Evolutionary conservation across 2,329 filamentous ascomycete species (phyloP).

Genomic region (Talaromyces marneffei): DNA sequence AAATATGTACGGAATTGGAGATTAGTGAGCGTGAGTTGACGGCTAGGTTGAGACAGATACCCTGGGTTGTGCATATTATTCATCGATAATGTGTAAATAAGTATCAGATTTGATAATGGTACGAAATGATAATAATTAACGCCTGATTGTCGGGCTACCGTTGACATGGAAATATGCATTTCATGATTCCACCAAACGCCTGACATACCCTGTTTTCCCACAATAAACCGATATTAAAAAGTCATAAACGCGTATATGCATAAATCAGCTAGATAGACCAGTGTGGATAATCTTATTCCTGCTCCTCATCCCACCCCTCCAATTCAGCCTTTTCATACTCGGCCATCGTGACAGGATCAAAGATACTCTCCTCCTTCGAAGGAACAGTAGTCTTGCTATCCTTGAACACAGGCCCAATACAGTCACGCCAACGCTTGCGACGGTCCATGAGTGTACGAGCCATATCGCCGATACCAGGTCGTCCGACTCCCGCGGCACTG

Average conservation of each 20-base stretch:
- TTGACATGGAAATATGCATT: neutral
- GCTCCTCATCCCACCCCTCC: constrained; percentile 75
- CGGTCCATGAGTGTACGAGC: constrained; percentile 91
- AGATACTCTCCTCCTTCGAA: constrained; percentile 63
- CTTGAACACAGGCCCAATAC: constrained; percentile 84
- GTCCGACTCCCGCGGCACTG: constrained; percentile 38
- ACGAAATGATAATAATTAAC: neutral
- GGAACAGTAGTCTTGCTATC: constrained; percentile 74
- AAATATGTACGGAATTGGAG: constrained; percentile 47
- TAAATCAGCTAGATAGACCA: neutral
- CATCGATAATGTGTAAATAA: constrained; percentile 32
- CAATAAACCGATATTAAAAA: neutral
- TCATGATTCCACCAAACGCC: neutral
- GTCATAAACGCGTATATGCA: neutral
- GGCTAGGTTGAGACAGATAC: constrained; percentile 37
- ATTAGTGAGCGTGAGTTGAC: constrained; percentile 44
- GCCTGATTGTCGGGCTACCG: neutral
- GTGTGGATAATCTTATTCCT: constrained; percentile 47
- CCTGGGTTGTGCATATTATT: constrained; percentile 42
- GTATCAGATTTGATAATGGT: neutral
- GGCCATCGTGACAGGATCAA: constrained; percentile 66
- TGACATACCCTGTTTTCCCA: neutral
- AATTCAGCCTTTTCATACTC: constrained; percentile 68
- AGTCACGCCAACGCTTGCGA: constrained; percentile 80
- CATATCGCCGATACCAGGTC: constrained; percentile 74